These are phyloP conservation scores for Colletotrichum trifolii DNA, from an alignment of 2,329 filamentous ascomycete genomes.

Conservation along the genomic window DNA sequence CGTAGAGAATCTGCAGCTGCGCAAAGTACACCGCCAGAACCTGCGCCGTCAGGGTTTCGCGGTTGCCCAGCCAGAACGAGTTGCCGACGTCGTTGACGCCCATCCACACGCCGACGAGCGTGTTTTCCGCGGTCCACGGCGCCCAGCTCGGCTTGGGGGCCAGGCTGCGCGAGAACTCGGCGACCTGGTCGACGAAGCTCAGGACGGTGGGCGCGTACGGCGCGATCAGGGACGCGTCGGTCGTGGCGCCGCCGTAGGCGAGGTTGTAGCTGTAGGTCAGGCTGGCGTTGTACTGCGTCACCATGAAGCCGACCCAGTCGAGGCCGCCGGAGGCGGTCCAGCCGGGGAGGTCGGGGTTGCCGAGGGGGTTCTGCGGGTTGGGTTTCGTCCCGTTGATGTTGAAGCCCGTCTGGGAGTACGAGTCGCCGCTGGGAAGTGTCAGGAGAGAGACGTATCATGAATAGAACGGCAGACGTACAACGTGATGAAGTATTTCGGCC, in stretches of 20 bases:
- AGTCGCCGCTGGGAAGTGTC: constrained; percentile 61
- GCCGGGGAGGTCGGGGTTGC: constrained; percentile 67
- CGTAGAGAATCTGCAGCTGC: constrained; percentile 55
- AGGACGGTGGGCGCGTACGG: constrained; percentile 60
- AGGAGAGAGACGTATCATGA: not conserved
- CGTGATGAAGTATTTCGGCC: constrained; percentile 51
- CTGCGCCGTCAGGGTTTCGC: constrained; percentile 43
- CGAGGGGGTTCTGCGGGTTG: constrained; percentile 65
- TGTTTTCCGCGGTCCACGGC: constrained; percentile 55
- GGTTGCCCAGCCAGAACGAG: constrained; percentile 50
- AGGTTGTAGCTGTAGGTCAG: constrained; percentile 60
- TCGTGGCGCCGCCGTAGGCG: constrained; percentile 62
- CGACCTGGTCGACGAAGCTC: constrained; percentile 64
- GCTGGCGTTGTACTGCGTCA: constrained; percentile 54
- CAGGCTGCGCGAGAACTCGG: constrained; percentile 49
- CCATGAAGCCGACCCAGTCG: constrained; percentile 61
- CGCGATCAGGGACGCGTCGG: constrained; percentile 58
- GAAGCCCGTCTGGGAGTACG: constrained; percentile 70
- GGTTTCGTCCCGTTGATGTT: constrained; percentile 60
- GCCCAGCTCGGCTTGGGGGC: constrained; percentile 45
- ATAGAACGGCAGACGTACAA: constrained; percentile 46
- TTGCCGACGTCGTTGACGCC: constrained; percentile 68
- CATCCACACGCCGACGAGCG: constrained; percentile 63
- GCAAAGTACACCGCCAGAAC: constrained; percentile 58
- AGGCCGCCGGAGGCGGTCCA: constrained; percentile 57